Evolutionary conservation across 345 rosid species (phyloP).

Genomic region (Barbarea vulgaris): DNA sequence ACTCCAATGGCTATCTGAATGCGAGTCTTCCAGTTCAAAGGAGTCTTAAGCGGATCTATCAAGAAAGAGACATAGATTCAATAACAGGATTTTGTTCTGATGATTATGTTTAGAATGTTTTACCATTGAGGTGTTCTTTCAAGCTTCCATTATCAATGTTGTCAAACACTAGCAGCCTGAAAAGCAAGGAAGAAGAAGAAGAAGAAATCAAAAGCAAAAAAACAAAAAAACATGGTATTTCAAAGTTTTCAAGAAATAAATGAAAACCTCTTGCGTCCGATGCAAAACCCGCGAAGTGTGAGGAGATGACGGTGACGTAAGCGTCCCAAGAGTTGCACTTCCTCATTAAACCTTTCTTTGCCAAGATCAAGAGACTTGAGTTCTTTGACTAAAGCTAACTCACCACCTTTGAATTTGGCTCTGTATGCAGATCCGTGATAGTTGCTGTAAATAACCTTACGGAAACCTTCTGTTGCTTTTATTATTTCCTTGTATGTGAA

Average conservation of each 20-base stretch:
- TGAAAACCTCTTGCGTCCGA: constrained; percentile 67
- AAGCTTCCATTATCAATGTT: constrained; percentile 86
- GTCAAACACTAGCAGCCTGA: constrained; percentile 81
- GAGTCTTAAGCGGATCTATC: constrained; percentile 92
- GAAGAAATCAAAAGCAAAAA: constrained; percentile 7
- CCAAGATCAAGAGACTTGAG: constrained; percentile 52
- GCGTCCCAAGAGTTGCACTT: constrained; percentile 73
- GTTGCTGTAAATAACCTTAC: constrained; percentile 59
- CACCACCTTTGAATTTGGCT: constrained; percentile 74
- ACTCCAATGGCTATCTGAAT: constrained; percentile 78
- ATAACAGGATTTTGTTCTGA: background rate
- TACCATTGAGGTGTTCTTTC: constrained; percentile 90
- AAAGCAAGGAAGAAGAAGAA: constrained; percentile 31
- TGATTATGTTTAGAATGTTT: constrained; percentile 12
- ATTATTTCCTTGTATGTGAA: constrained; percentile 69
- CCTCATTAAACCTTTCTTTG: constrained; percentile 59
- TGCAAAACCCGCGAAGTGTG: constrained; percentile 76
- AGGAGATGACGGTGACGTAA: constrained; percentile 96
- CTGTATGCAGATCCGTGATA: constrained; percentile 68
- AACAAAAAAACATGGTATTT: background rate
- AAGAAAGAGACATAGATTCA: constrained; percentile 22
- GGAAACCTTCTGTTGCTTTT: constrained; percentile 79
- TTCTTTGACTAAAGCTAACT: constrained; percentile 73
- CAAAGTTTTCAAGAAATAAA: background rate
- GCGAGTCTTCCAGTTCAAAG: constrained; percentile 88